These are phyloP conservation scores for Fonsecaea pedrosoi DNA, from an alignment of 2,329 filamentous ascomycete genomes.

Conservation along the genomic window DNA sequence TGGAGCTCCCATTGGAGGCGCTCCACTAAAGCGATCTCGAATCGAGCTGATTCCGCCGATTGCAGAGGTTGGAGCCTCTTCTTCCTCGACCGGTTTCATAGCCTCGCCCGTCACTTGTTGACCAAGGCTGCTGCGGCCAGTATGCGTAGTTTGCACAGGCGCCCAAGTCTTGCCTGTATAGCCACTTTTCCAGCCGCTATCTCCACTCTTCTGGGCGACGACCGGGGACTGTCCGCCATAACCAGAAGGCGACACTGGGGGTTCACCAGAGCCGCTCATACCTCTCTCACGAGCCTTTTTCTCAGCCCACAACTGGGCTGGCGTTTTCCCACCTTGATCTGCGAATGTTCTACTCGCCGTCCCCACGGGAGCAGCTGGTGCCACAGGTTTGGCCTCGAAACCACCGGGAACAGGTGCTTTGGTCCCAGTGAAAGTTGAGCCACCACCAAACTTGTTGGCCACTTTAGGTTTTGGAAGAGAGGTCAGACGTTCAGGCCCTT, in stretches of 20 bases:
- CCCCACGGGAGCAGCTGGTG: conserved; percentile 71
- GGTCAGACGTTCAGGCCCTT: conserved; percentile 77
- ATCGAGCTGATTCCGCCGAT: conserved; percentile 74
- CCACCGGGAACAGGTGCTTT: conserved; percentile 82
- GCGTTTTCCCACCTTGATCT: conserved; percentile 92
- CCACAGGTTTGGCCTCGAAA: conserved; percentile 67
- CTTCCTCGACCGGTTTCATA: conserved; percentile 46
- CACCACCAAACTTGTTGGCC: conserved; percentile 81
- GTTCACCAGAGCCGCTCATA: conserved; percentile 58
- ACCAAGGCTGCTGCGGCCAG: conserved; percentile 67
- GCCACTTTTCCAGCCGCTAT: conserved; percentile 83
- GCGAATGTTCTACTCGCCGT: conserved; percentile 91
- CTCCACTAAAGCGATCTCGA: conserved; percentile 81
- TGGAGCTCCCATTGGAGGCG: conserved; percentile 70
- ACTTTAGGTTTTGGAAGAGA: conserved; percentile 94
- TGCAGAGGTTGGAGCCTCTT: conserved; percentile 61
- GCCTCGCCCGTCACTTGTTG: conserved; percentile 70
- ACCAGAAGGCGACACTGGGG: conserved; percentile 54
- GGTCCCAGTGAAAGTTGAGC: conserved; percentile 79
- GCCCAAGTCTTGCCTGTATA: conserved; percentile 92
- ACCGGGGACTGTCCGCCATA: conserved; percentile 59
- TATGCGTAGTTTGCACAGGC: conserved; percentile 76
- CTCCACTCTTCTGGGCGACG: conserved; percentile 73
- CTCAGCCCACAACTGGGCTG: conserved; percentile 95
- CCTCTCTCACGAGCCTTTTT: conserved; percentile 85